A percentile compares a stretch with the other conserved stretches of the same genome.
Conservation (phyloP, 495 filamentous ascomycete genomes). For the Massariosphaeria phaeospora region DNA sequence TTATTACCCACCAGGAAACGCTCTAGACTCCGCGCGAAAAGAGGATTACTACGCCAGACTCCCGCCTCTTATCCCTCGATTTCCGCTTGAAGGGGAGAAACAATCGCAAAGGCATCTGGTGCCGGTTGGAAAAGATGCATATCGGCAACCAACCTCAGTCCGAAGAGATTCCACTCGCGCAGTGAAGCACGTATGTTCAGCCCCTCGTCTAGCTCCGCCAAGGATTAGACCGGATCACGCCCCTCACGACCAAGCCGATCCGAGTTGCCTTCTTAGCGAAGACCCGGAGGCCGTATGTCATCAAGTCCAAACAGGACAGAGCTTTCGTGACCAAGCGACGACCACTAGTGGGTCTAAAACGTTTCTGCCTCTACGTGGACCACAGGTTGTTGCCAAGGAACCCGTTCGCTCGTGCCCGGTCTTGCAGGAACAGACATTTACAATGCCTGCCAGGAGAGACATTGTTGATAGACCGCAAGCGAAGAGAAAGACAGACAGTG, state of each 20-base stretch:
- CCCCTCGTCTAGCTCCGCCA: neutral
- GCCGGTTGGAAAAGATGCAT: constrained; percentile 6
- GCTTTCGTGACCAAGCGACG: constrained; percentile 19
- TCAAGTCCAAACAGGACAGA: constrained; percentile 12
- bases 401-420: constrained; percentile 7
- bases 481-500: neutral
- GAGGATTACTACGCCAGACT: constrained; percentile 15
- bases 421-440: constrained; percentile 14
- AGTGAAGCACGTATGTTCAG: neutral
- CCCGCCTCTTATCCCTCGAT: neutral
- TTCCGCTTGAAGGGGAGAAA: no score
- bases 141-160: neutral
- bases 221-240: constrained; percentile 3
- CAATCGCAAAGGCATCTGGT: no score
- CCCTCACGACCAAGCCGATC: constrained; percentile 2
- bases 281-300: constrained; percentile 19
- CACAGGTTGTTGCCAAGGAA: constrained; percentile 7
- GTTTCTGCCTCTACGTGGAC: constrained; percentile 12
- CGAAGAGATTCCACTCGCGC: constrained; percentile 1
- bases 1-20: constrained; percentile 1
- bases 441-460: constrained; percentile 11
- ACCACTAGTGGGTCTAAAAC: constrained; percentile 10
- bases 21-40: constrained; percentile 5
- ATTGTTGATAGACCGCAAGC: neutral
- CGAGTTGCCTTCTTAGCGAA: constrained; percentile 12